Base-by-base conservation (phyloP, 352 stramenopile genomes). In the Pythium aquatile region DNA sequence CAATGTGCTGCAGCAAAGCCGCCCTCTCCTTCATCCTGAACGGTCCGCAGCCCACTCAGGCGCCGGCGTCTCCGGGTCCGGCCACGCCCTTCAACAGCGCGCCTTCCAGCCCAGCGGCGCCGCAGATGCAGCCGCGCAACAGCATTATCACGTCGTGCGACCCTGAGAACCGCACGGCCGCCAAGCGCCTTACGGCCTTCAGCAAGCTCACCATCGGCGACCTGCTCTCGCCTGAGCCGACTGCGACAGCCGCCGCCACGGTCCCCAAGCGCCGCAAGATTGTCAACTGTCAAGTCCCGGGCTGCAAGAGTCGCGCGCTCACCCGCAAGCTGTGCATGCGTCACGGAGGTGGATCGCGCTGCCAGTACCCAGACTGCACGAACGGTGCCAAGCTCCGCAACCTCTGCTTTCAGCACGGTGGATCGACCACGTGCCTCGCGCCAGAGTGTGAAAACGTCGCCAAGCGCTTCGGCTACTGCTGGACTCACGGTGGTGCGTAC, bases 401-500 rank as follows among this genome's bases (percentile, higher is more conserved):
- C 57, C 56, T 64, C n/a, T 70, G 63, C 57, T 70, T 70, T 46
- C 63, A 70, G 55, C 63, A 70, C 51, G 63, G 63, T n/a, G 65
- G 65, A 17, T 68, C 53, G 13, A 68, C 61, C 11, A 54, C 61
- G 14, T 68, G 61, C 49, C 61, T 68, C 33, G 61, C 53, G 32
- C 29, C 39, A 28, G 49, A 68, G 14, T 68, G 61, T 37, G 61
- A 58, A 2, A 68, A 68, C 61, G 53, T 58, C 35, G 61, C 61
- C 53, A 68, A 68, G 61, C 61, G 61, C 54, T 68, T 68, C 26
- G 70, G 70, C 33, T 70, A 74, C 55, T 77, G 70, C 63, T 65
- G 66, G 46, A 66, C 55, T 0, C 70, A 76, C 35, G 70, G 70
- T 26, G 65, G 70, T 39, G 70, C 53, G 26, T 66, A 66, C 51